Base-by-base conservation (phyloP, 202 grass and related monocot species). In the Brachypodium distachyon region DNA sequence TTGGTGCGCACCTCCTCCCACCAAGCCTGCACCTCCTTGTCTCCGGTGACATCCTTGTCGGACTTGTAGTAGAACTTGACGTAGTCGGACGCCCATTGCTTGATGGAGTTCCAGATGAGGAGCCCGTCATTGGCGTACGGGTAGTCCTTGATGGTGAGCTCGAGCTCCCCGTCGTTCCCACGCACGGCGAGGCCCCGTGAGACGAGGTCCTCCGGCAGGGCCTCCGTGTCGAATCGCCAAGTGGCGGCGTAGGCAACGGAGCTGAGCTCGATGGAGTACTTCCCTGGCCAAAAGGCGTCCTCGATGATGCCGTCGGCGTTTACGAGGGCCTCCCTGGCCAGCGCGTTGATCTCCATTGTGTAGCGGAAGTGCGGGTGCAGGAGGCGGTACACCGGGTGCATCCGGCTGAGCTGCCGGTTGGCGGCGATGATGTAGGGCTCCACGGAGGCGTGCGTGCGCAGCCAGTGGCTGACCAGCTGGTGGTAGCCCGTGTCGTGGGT, bases 341-440 rank as follows among this genome's bases (percentile, higher is more conserved):
- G 48, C 9, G 85, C 80, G 48, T 91, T 91, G 76, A 97, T 92
- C 89, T 97, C 95, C 87, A 92, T 87, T 11, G 95, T 97, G 89
- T 90, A 94, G 22, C 91, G 83, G 84, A 94, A 94, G 79, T 94
- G 89, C 17, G 89, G 95, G 59, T 92, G 91, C 47, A 97, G 82
- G 34, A 94, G 76, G 26, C 89, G 85, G 76, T 92, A 74, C n/a
- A 97, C 72, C 0, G 94, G 94, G 72, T 97, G 94, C 82, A 97
- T 90, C 21, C 67, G 79, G 67, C 94, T 97, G 9, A 97, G 86
- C 61, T 90, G 94, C 62, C 94, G 87, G 76, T 94, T 93, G 13
- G 80, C 84, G 72, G 88, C 92, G 83, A 94, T 94, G 0, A 88
- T 94, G 83, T 82, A 94, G 3, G 56, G 56, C 56, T 60, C 56